phyloP scores from a whole-genome alignment of 176 grass and related monocot species.

The Triticum dicoccoides region DNA sequence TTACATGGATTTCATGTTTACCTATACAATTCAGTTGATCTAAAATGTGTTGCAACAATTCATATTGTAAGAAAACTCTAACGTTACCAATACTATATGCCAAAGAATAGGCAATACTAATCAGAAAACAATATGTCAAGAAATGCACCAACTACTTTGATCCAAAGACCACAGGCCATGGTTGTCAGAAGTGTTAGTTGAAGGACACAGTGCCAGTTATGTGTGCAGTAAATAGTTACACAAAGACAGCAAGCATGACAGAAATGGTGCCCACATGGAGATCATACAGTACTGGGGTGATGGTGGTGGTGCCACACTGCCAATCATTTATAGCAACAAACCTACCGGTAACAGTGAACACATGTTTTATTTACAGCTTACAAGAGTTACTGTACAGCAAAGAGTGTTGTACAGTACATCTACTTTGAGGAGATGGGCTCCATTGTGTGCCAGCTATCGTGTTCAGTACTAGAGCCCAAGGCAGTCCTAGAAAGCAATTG shows the following conservation, averaged over 20 bases:
- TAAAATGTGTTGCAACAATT: neutral
- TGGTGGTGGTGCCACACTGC: conserved; percentile 4
- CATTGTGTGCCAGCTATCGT: neutral
- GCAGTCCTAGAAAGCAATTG: conserved; percentile 20
- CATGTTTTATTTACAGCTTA: neutral
- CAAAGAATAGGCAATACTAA: neutral
- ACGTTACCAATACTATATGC: neutral
- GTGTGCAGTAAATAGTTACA: conserved; percentile 16
- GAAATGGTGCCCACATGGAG: conserved; percentile 3
- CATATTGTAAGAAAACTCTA: neutral
- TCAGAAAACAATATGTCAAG: neutral
- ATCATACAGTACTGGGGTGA: neutral
- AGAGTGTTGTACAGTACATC: neutral
- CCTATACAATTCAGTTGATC: neutral
- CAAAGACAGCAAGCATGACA: conserved; percentile 8
- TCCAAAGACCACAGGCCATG: neutral
- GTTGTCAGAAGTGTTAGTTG: conserved; percentile 2
- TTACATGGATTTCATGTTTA: conserved; percentile 8
- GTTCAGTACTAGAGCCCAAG: neutral
- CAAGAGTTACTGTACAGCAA: conserved; percentile 8
- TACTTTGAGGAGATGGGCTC: neutral
- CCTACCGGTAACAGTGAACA: neutral
- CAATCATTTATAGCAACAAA: conserved; percentile 28
- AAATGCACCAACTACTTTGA: conserved; percentile 2
- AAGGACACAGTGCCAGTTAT: conserved; percentile 9